Percentiles rank a stretch among this genome's conserved stretches.
phyloP scores from a whole-genome alignment of 2,329 filamentous ascomycete species.

The Xylariaceae sp. region DNA sequence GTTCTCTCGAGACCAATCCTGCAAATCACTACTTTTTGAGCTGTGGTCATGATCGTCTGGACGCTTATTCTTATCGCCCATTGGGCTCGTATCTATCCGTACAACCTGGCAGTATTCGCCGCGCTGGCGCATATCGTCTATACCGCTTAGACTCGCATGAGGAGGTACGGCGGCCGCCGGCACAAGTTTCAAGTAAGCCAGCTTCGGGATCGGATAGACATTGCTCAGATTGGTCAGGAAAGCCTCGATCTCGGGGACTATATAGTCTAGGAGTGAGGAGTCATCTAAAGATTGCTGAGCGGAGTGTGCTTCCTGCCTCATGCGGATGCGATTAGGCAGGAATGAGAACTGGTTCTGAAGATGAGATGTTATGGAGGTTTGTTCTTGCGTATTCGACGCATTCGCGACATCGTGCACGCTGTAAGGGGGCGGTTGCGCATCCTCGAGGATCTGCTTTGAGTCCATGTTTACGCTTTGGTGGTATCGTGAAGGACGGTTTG shows the following conservation, averaged over 20 bases:
- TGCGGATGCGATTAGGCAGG: conserved; percentile 37
- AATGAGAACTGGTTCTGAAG: conserved; percentile 33
- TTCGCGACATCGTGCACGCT: conserved; percentile 9
- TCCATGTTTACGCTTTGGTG: conserved; percentile 3
- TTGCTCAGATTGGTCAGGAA: conserved; percentile 38
- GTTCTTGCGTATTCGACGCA: conserved; percentile 4
- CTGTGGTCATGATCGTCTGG: neutral
- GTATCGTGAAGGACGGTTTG: neutral
- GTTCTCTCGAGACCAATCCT: conserved; percentile 16
- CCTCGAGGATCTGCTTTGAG: conserved; percentile 2
- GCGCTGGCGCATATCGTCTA: conserved; percentile 29
- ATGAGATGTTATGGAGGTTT: conserved; percentile 23
- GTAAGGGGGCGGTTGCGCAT: conserved; percentile 27
- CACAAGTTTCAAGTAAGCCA: conserved; percentile 42
- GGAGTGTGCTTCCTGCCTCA: conserved; percentile 32
- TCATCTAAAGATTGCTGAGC: conserved; percentile 36
- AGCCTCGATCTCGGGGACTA: conserved; percentile 39
- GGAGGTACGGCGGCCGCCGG: conserved; percentile 38
- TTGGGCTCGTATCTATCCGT: conserved; percentile 16
- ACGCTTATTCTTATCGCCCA: conserved; percentile 10
- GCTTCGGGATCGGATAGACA: conserved; percentile 29
- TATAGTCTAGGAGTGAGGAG: conserved; percentile 35
- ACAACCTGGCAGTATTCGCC: conserved; percentile 27
- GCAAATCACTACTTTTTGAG: neutral
- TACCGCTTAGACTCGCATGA: conserved; percentile 25